Conservation (phyloP, 495 filamentous ascomycete genomes). For the Neurospora sp. region DNA sequence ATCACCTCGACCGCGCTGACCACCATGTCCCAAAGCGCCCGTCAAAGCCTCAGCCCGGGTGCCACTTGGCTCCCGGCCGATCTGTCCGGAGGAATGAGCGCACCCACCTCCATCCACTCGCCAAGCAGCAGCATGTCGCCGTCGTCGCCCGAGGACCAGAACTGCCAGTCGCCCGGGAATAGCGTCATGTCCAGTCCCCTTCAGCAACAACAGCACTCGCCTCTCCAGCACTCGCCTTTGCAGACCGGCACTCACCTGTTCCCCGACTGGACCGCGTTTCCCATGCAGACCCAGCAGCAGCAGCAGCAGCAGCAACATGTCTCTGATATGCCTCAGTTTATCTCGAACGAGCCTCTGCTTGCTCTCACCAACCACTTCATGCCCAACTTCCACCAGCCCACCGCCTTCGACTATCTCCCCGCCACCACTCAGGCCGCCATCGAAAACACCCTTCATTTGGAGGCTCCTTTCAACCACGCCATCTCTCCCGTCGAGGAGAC, state of each 20-base stretch:
- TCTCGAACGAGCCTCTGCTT: constrained; percentile 40
- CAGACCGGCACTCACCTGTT: constrained; percentile 31
- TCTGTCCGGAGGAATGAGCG: constrained; percentile 25
- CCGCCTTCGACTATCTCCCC: constrained; percentile 61
- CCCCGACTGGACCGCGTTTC: constrained; percentile 41
- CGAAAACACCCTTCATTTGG: constrained; percentile 54
- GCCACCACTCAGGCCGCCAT: constrained; percentile 56
- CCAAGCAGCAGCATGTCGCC: constrained; percentile 30
- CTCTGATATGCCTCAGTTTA: constrained; percentile 42
- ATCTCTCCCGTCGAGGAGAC: constrained; percentile 54
- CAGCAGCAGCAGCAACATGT: constrained; percentile 33
- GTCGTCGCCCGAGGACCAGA: constrained; percentile 37
- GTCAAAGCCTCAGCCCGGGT: constrained; percentile 28
- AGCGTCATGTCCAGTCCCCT: constrained; percentile 32
- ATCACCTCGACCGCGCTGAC: constrained; percentile 35
- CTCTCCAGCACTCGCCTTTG: constrained; percentile 34
- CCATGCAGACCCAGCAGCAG: constrained; percentile 42
- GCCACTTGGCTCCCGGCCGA: constrained; percentile 37
- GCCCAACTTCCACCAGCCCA: constrained; percentile 35
- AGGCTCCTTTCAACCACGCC: constrained; percentile 44
- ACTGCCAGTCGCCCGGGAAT: constrained; percentile 32
- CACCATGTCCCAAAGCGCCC: constrained; percentile 29
- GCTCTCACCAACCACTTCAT: constrained; percentile 36
- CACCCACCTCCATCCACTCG: constrained; percentile 25
- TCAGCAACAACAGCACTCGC: constrained; percentile 18